These are phyloP conservation scores for Chara braunii DNA, from an alignment of 139 green algal species.

Conservation along the genomic window DNA sequence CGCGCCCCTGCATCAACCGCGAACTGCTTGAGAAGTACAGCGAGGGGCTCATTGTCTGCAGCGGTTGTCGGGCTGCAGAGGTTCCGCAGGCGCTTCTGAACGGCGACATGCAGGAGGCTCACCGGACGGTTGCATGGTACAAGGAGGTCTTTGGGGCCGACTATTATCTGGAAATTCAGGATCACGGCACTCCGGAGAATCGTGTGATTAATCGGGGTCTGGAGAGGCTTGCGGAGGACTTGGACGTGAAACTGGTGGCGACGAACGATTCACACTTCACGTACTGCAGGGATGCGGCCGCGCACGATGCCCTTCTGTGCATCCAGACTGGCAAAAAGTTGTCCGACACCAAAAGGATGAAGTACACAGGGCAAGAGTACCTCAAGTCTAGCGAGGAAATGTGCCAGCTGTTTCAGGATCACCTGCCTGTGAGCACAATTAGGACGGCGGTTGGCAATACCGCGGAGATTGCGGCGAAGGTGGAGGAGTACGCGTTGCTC, in stretches of 20 bases:
- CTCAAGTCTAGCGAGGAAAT: no score
- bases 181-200: conserved; percentile 13
- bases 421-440: no score
- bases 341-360: no score
- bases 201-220: conserved; percentile 4
- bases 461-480: no score
- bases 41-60: conserved; percentile 28
- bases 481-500: no score
- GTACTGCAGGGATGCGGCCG: neutral
- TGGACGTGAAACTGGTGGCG: conserved; percentile 30
- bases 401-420: no score
- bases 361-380: no score
- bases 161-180: conserved; percentile 35
- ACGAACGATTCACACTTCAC: conserved; percentile 40
- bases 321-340: no score
- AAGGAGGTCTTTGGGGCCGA: conserved; percentile 27
- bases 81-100: conserved; percentile 10
- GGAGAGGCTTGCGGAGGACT: conserved; percentile 1
- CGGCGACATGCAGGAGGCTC: neutral
- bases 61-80: conserved; percentile 20
- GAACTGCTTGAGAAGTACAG: conserved; percentile 20
- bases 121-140: conserved; percentile 12
- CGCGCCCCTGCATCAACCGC: neutral
- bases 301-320: conserved; percentile 18
- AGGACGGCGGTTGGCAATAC: no score